Evolutionary conservation across 495 filamentous ascomycete species (phyloP).

Genomic region (Parathielavia hyrcaniae): DNA sequence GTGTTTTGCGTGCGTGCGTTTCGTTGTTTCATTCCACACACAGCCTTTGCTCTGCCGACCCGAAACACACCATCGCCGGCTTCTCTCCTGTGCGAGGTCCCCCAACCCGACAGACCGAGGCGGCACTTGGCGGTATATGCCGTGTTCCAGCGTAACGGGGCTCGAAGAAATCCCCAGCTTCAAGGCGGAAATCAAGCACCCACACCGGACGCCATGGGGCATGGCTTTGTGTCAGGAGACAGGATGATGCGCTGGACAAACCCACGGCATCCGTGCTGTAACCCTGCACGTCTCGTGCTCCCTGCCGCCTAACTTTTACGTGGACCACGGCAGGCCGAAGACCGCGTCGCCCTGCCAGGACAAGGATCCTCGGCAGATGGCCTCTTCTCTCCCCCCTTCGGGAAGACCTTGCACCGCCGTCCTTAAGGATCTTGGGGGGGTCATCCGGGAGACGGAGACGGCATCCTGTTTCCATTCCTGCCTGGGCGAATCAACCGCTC

Average conservation of each 20-base stretch:
- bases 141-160: background rate
- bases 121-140: background rate
- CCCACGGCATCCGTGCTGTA: constrained; percentile 17
- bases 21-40: too few species aligned
- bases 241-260: constrained; percentile 18
- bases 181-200: too few species aligned
- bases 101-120: too few species aligned
- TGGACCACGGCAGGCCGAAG: background rate
- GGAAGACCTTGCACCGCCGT: background rate
- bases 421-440: too few species aligned
- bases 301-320: constrained; percentile 9
- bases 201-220: background rate
- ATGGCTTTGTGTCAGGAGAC: background rate
- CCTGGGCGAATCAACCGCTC: background rate
- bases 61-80: too few species aligned
- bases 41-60: too few species aligned
- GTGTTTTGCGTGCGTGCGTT: too few species aligned
- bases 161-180: too few species aligned
- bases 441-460: too few species aligned
- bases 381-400: background rate
- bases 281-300: constrained; percentile 28
- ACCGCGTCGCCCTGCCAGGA: background rate
- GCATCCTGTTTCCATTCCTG: background rate
- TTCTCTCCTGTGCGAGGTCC: too few species aligned
- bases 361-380: background rate